Evolutionary conservation across 257 asterid genomes (phyloP), one percentile per base, ranked within the genome.

Genomic region (Gentiana dahurica): DNA sequence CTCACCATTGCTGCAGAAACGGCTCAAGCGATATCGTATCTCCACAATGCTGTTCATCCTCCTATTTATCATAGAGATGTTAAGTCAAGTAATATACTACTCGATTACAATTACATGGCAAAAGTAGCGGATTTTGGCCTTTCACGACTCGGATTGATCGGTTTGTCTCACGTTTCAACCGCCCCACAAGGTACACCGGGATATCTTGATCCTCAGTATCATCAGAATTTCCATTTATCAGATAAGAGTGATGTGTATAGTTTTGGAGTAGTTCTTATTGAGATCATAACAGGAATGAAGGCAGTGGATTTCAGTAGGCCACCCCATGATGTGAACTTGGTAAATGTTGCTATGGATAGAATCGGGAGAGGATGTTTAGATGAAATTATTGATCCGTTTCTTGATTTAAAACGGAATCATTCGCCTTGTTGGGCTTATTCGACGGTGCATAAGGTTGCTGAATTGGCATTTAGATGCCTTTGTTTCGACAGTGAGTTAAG

Each of bases 111-210:
- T 37, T 78, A 59, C 75, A 72, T 62, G 56, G 72, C 96, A 5
- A 87, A 87, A 67, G 89, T 87, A 0, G 93, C 93, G 0, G 96
- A 87, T 68, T 87, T 87, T 3, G 96, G 96, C 11, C 87, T 84
- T 1, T 84, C 94, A 2, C 69, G 96, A 53, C 68, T 82, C 1
- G 96, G 96, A 24, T 6, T 77, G 68, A 34, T 63, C 0, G 96
- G 78, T 32, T 68, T 79, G 0, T 84, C 94, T 34, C 94, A 85
- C 58, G 64, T 85, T 62, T 85, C 94, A 1, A 85, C 94, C 0
- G 87, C 90, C 1, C 94, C 94, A 24, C 94, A 81, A 34, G 94
- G 94, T 9, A 85, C 94, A 33, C 94, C 94, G 0, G 94, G 94
- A 2, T 85, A 85, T 68, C 82, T 85, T 2, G 94, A 85, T 34